These are phyloP conservation scores for Paramecium sonneborni DNA, from an alignment of 73 alveolate genomes.

Conservation along the genomic window DNA sequence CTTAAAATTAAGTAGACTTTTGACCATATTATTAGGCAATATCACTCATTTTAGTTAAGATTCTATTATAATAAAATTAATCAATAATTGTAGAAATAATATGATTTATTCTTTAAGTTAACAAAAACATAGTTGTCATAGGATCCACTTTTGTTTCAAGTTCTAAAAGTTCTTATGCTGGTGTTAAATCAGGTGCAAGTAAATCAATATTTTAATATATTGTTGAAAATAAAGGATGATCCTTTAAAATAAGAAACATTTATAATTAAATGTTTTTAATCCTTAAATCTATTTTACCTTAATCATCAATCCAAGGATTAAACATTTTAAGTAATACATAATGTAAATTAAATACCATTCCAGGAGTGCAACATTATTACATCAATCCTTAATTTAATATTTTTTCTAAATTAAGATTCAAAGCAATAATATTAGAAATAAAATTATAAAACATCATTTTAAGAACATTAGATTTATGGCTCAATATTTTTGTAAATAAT, in stretches of 20 bases:
- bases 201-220: background rate
- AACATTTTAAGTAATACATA: background rate
- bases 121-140: background rate
- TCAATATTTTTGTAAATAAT: background rate
- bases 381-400: background rate
- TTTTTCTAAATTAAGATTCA: slow-evolving; percentile 13
- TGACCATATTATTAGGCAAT: background rate
- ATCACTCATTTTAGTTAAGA: background rate
- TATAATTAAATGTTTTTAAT: background rate
- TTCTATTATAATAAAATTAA: background rate
- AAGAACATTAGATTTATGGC: background rate
- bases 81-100: background rate
- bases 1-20: background rate
- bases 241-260: background rate
- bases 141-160: background rate
- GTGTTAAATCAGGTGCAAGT: slow-evolving; percentile 10
- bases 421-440: background rate
- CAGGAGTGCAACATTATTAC: slow-evolving; percentile 1
- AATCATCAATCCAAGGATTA: background rate
- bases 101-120: slow-evolving; percentile 13
- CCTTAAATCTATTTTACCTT: background rate
- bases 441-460: background rate
- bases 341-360: slow-evolving; percentile 2
- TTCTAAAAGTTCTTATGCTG: background rate
- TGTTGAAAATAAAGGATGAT: background rate